These are phyloP conservation scores for Xylaria sp. DNA, from an alignment of 2,329 filamentous ascomycete species.

Conservation along the genomic window DNA sequence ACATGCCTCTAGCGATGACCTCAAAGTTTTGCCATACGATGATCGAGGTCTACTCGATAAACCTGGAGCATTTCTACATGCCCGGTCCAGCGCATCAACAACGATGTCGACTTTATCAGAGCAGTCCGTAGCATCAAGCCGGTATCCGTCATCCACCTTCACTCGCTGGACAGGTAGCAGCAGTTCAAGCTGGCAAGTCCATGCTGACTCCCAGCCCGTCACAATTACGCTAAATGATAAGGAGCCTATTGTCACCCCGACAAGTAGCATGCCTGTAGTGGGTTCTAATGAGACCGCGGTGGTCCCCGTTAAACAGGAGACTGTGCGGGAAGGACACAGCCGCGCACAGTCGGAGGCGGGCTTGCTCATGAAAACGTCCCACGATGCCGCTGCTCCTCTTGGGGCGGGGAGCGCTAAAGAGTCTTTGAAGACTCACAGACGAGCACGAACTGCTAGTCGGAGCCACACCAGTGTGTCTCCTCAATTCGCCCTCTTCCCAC, in stretches of 20 bases:
- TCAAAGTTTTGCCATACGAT: conserved; percentile 37
- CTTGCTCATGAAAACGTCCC: conserved; percentile 40
- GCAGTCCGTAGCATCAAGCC: conserved; percentile 58
- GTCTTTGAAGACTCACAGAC: conserved; percentile 44
- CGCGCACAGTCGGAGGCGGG: conserved; percentile 49
- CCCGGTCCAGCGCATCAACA: conserved; percentile 67
- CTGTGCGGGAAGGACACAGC: conserved; percentile 45
- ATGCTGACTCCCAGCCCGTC: conserved; percentile 34
- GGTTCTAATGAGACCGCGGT: conserved; percentile 30
- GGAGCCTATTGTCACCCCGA: conserved; percentile 33
- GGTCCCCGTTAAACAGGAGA: conserved; percentile 29
- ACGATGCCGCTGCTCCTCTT: conserved; percentile 30
- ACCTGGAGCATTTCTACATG: conserved; percentile 50
- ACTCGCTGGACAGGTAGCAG: conserved; percentile 67
- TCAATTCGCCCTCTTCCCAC: conserved; percentile 50
- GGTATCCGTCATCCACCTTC: conserved; percentile 65
- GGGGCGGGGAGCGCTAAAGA: conserved; percentile 38
- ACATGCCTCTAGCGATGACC: conserved; percentile 51
- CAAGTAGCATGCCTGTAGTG: conserved; percentile 21
- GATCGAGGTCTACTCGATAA: conserved; percentile 54
- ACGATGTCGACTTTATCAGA: conserved; percentile 61
- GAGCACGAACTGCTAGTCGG: conserved; percentile 50
- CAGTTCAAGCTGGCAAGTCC: conserved; percentile 50
- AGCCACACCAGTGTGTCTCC: conserved; percentile 47
- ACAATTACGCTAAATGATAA: conserved; percentile 38